Conservation (phyloP, 805 yeast species). For the Tetrapisispora namnaoensis region DNA sequence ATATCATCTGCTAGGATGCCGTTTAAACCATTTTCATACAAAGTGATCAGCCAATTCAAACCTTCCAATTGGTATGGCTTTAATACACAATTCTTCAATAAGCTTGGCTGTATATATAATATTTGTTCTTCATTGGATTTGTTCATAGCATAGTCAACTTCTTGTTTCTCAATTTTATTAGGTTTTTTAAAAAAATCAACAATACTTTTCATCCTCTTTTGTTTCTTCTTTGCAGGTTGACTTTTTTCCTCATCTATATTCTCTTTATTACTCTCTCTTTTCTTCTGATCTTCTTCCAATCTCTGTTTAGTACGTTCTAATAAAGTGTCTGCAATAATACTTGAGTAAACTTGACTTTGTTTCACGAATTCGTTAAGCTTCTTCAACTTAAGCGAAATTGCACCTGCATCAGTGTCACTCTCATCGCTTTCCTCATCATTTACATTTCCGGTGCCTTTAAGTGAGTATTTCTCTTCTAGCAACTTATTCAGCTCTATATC, state of each 20-base stretch:
- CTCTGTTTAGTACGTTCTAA: constrained; percentile 35
- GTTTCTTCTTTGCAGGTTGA: constrained; percentile 16
- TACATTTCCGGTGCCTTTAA: constrained; percentile 6
- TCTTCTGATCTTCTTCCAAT: constrained; percentile 23
- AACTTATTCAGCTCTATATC: constrained; percentile 6
- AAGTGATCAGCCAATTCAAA: constrained; percentile 77
- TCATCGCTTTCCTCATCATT: constrained; percentile 10
- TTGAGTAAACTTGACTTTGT: constrained; percentile 78
- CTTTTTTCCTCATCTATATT: constrained; percentile 17
- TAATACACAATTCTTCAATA: constrained; percentile 48
- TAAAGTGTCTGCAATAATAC: constrained; percentile 74
- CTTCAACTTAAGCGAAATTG: constrained; percentile 49
- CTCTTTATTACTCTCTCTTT: constrained; percentile 10
- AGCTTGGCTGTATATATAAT: constrained; percentile 42
- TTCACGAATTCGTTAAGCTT: constrained; percentile 69
- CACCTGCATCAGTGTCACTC: constrained; percentile 32
- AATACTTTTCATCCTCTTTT: constrained; percentile 13
- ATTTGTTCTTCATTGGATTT: constrained; percentile 8
- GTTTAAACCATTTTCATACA: constrained; percentile 87
- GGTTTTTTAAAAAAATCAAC: constrained; percentile 15
- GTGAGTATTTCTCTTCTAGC: background rate
- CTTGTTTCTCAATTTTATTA: constrained; percentile 3
- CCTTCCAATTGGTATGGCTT: constrained; percentile 87
- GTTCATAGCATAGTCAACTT: background rate
- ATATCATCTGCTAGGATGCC: constrained; percentile 96